Base-by-base conservation (phyloP, 768 basidiomycete genomes). In the Krasilnikovozyma curviuscula region DNA sequence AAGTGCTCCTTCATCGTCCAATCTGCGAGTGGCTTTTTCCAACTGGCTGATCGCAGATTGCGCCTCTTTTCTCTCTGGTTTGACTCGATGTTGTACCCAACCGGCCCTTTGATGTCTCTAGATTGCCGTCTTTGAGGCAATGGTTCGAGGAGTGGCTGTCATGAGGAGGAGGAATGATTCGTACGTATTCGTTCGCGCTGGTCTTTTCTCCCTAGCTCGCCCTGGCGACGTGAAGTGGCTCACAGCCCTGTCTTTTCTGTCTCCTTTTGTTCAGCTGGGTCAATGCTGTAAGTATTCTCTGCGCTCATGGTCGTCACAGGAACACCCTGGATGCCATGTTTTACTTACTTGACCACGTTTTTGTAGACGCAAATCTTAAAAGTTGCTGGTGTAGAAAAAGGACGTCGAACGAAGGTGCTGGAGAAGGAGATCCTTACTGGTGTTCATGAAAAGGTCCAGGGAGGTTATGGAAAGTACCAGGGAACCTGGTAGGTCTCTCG, bases 381-480 rank as follows among this genome's bases (percentile, higher is more conserved):
- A 67, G 91, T 98, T 32, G 89, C 91, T 9, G 93, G 93, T 34
- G 82, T 97, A 53, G 86, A 91, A 69, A 98, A 98, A 66, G 88
- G 88, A 1, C 76, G 81, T 37, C 74, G 93, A 33, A 95, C 91
- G 14, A 95, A 95, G 73, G 93, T 97, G 39, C 57, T 69, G 28
- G 68, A 97, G 71, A 93, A 89, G 65, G 91, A 98, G 68, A 85
- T 98, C 54, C 73, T 89, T 35, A 81, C 52, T 35, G 56, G 56
- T n/a, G 55, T 56, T 48, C 85, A 93, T 65, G 91, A 98, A 66
- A 97, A 97, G 63, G 85, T 98, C 5, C 93, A 97, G 65, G 93
- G 93, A 32, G 93, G 93, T 27, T 97, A 97, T 62, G 93, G 93
- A 23, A 91, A 95, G 69, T 98, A 95, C 63, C 93, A 98, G 65